A percentile compares a stretch with the other conserved stretches of the same genome.
phyloP scores from a whole-genome alignment of 2,329 filamentous ascomycete genomes.

The Ophiostoma angusticollis region DNA sequence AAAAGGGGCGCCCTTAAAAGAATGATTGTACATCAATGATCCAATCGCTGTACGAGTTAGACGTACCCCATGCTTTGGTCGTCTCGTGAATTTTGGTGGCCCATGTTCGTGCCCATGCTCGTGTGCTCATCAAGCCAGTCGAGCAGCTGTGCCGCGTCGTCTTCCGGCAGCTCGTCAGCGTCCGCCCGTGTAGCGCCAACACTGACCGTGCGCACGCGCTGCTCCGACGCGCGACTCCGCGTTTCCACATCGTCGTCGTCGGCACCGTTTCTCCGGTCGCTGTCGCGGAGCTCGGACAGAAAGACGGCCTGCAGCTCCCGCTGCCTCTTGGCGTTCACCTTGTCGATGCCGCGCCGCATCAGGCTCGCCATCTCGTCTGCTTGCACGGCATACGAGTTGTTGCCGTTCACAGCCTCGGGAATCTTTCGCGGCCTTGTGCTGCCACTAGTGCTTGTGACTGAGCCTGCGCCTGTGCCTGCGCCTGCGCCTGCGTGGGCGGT shows the following conservation, averaged over 20 bases:
- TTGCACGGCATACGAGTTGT: slow-evolving; percentile 34
- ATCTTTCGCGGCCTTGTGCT: neutral
- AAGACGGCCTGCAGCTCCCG: slow-evolving; percentile 25
- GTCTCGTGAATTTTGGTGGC: no score
- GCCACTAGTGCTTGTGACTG: neutral
- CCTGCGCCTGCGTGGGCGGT: neutral
- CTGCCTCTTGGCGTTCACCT: slow-evolving; percentile 31
- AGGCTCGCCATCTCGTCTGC: slow-evolving; percentile 32
- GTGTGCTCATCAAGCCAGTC: slow-evolving; percentile 10
- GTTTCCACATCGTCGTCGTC: slow-evolving; percentile 18
- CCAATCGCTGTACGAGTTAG: no score
- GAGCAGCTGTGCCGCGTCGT: slow-evolving; percentile 6
- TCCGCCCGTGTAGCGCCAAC: slow-evolving; percentile 18
- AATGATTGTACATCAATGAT: no score
- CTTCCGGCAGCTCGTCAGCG: neutral
- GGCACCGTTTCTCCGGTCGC: no score
- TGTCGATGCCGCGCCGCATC: slow-evolving; percentile 37
- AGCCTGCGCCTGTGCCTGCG: no score
- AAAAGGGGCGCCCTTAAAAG: no score
- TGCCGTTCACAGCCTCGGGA: slow-evolving; percentile 12
- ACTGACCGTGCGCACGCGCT: slow-evolving; percentile 27
- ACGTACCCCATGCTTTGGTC: no score
- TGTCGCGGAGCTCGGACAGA: neutral
- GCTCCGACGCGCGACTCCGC: slow-evolving; percentile 18
- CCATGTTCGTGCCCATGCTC: neutral